Evolutionary conservation across 2,329 filamentous ascomycete genomes (phyloP), one percentile per base, ranked within the genome.

Genomic region (Microcyclosporella mali): DNA sequence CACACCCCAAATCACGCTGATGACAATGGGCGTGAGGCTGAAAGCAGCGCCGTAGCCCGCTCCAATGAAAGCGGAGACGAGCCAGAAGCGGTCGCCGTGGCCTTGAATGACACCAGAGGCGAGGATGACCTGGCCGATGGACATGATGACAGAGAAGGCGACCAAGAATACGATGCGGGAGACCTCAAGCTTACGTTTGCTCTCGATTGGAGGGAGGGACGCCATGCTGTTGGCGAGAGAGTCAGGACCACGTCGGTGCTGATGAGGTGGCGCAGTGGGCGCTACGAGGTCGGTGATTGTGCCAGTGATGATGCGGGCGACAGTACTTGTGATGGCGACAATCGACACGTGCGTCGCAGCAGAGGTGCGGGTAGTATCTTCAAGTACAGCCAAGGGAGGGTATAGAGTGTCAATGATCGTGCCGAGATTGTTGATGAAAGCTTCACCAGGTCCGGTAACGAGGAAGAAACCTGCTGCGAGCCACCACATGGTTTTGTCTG

Each of bases 341-440:
- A 94, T 89, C 16, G 87, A 94, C 41, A 98, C 89, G 58, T 98
- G 92, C 0, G 88, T 95, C 43, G 88, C 80, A 30, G 85, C 75
- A 37, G 85, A 77, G 36, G 83, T 79, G 60, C 37, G 66, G 62
- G 43, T 45, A 14, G 41, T 79, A 32, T 83, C 74, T 40, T 85
- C 76, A 33, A 82, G 78, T 59, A 48, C 57, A 50, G 40, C 68
- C 59, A 38, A 64, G n/a, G 69, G 70, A 4, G 78, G 77, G 33
- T 85, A 86, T 3, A 95, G 72, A 0, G 90, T 94, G 53, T 85
- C 84, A 55, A 97, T 89, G 48, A 98, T 83, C 17, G 89, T 95
- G 28, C 92, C 92, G 8, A 98, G 69, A 57, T 97, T 98, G 69
- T 97, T 98, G 68, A 97, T 88, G 64, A 95, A 98, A 9, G 90